These are phyloP conservation scores for Calonectria multiphialidica DNA, from an alignment of 2,329 filamentous ascomycete species.

Conservation along the genomic window DNA sequence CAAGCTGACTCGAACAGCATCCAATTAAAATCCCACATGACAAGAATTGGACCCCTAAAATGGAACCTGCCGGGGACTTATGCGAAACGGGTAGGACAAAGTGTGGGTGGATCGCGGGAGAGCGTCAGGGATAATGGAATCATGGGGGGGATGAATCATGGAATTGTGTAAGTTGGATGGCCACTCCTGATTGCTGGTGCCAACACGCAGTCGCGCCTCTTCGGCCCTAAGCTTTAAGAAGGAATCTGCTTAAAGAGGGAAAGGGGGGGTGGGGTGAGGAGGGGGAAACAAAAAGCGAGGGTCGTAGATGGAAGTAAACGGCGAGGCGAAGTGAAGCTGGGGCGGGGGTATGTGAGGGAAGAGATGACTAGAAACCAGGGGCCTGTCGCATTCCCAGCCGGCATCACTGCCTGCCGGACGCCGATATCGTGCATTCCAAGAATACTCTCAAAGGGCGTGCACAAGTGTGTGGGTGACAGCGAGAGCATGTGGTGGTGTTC, in stretches of 20 bases:
- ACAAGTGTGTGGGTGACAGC: not conserved
- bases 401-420: constrained; percentile 8
- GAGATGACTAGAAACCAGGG: constrained; percentile 2
- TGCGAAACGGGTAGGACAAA: constrained; percentile 36
- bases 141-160: constrained; percentile 24
- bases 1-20: constrained; percentile 1
- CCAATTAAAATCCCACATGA: constrained; percentile 30
- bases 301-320: not conserved
- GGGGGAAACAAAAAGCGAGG: not conserved
- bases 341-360: not conserved
- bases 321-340: not conserved
- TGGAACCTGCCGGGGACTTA: constrained; percentile 25
- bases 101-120: constrained; percentile 40
- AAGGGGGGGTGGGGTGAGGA: constrained; percentile 3
- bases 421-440: constrained; percentile 8
- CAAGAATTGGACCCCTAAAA: constrained; percentile 40
- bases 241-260: not conserved
- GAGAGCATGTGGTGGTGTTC: constrained; percentile 15
- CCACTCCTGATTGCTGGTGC: not conserved
- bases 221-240: not conserved
- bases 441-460: not conserved
- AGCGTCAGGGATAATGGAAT: constrained; percentile 31
- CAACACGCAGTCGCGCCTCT: not conserved
- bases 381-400: constrained; percentile 9
- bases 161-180: constrained; percentile 24